These are phyloP conservation scores for Rubia yunnanensis DNA, from an alignment of 257 asterid species.

Conservation along the genomic window DNA sequence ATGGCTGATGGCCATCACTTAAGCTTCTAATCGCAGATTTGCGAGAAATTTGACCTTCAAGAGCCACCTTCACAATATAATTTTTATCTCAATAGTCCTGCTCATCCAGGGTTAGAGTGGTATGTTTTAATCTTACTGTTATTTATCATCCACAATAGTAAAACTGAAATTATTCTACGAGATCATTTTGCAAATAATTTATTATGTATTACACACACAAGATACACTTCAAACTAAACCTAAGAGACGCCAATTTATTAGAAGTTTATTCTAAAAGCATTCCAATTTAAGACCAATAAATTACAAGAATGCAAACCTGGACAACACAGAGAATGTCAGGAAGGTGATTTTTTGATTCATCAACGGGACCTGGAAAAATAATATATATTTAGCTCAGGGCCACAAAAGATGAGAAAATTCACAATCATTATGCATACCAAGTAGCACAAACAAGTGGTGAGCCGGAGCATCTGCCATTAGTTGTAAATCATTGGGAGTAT, in stretches of 20 bases:
- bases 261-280: not conserved
- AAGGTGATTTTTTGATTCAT: slow-evolving; percentile 70
- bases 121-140: not conserved
- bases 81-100: not conserved
- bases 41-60: slow-evolving; percentile 86
- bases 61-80: slow-evolving; percentile 42
- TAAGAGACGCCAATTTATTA: not conserved
- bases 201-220: not conserved
- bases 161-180: not conserved
- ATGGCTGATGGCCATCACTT: slow-evolving; percentile 64
- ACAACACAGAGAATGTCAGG: slow-evolving; percentile 92
- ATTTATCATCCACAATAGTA: not conserved
- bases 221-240: not conserved
- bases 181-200: not conserved
- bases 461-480: slow-evolving; percentile 99
- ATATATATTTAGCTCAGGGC: slow-evolving; percentile 11
- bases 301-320: slow-evolving; percentile 42
- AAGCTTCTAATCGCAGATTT: slow-evolving; percentile 62
- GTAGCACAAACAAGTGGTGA: slow-evolving; percentile 94
- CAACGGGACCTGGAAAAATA: slow-evolving; percentile 71
- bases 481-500: slow-evolving; percentile 90
- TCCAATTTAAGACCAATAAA: not conserved
- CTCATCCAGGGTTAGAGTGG: not conserved
- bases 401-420: slow-evolving; percentile 3
- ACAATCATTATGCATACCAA: slow-evolving; percentile 40